Evolutionary conservation across 108 stramenopile species (phyloP), one percentile per base, ranked within the genome.

Genomic region (Nitzschia inconspicua): DNA sequence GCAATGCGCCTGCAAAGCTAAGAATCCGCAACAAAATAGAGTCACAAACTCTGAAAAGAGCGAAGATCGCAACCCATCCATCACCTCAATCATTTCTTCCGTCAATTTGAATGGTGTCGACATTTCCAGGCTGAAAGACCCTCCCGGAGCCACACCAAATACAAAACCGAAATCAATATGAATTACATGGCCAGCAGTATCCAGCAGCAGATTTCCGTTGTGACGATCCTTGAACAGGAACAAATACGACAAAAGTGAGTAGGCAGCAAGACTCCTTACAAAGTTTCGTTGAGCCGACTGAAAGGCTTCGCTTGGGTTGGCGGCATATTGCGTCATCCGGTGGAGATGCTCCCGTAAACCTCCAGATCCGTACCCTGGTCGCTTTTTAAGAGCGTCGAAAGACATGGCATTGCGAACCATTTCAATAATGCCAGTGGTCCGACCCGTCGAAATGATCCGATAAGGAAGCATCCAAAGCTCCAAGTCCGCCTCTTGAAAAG

Each of bases 131-230:
- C 88, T 92, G 64, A 97, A 97, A 28, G 86, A 85, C 4, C 96
- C 96, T 13, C 97, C 97, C 0, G 97, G 97, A 41, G 96, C 95
- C 25, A 91, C 83, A 9, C 94, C 93, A 37, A 99, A 89, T 6
- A 99, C 84, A 63, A 98, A 99, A 3, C 98, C 98, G 72, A 97
- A 99, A 72, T 99, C 98, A 57, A 99, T 98, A 75, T 99, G 98
- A 60, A 98, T 86, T 18, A 99, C 80, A 60, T 98, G 96, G n/a
- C 97, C 98, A 23, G 88, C 85, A 26, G 91, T 91, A 65, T 97
- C 96, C 1, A 99, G 72, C 9, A 99, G 73, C 43, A 99, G 64
- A 71, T 99, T 98, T 10, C 95, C 96, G 72, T 97, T 97, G 86
- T 97, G 96, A 8, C 98, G 77, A 69, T 99, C 98, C 73, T 99